A percentile compares a stretch with the other conserved stretches of the same genome.
phyloP scores from a whole-genome alignment of 768 basidiomycete species.

The Mycena venus region DNA sequence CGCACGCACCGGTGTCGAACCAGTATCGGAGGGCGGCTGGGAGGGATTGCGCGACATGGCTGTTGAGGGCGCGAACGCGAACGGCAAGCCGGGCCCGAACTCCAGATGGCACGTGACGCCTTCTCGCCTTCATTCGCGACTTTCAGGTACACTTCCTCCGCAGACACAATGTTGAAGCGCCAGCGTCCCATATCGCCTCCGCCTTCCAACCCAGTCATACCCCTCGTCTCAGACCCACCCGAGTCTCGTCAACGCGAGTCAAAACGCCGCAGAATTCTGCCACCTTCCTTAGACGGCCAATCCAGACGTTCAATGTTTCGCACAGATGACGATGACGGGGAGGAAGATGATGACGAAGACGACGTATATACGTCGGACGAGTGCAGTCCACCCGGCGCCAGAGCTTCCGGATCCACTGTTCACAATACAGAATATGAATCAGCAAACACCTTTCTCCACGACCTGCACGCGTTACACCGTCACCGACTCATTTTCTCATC shows the following conservation, averaged over 20 bases:
- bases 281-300: slow-evolving; percentile 67
- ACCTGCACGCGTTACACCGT: slow-evolving; percentile 77
- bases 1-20: background rate
- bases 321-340: slow-evolving; percentile 50
- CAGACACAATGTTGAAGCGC: slow-evolving; percentile 64
- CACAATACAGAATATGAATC: slow-evolving; percentile 64
- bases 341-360: slow-evolving; percentile 44
- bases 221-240: slow-evolving; percentile 41
- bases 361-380: slow-evolving; percentile 25
- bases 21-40: slow-evolving; percentile 13
- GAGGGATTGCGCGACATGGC: slow-evolving; percentile 18
- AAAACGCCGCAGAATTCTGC: slow-evolving; percentile 68
- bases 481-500: slow-evolving; percentile 67
- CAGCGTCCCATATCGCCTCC: slow-evolving; percentile 62
- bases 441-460: slow-evolving; percentile 75
- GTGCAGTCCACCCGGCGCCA: slow-evolving; percentile 17
- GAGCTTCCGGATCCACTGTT: slow-evolving; percentile 7
- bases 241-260: slow-evolving; percentile 44
- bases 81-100: background rate
- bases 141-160: no score
- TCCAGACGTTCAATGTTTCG: slow-evolving; percentile 46
- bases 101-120: background rate
- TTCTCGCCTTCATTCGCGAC: background rate
- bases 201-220: slow-evolving; percentile 44
- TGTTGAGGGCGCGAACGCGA: background rate